Evolutionary conservation across 306 rosid species (phyloP).

Genomic region (Heteromeles arbutifolia): DNA sequence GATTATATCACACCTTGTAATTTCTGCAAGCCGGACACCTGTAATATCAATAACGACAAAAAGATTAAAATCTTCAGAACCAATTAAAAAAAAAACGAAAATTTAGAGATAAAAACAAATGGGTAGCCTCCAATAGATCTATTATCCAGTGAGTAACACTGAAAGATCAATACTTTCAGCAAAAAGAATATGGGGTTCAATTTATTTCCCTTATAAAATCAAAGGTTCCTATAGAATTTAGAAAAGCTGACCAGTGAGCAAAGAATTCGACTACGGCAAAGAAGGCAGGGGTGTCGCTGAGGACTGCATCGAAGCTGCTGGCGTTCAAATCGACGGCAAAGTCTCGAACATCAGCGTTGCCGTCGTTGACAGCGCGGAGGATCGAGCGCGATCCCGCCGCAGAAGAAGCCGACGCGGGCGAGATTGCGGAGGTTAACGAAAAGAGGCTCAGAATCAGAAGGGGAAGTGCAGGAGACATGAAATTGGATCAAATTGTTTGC

Average conservation of each 20-base stretch:
- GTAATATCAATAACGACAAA: slow-evolving; percentile 16
- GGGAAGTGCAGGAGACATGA: slow-evolving; percentile 10
- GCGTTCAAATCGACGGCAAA: slow-evolving; percentile 69
- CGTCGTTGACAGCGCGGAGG: slow-evolving; percentile 41
- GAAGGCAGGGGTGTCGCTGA: slow-evolving; percentile 70
- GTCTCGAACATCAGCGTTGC: slow-evolving; percentile 43
- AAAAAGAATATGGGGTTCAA: not conserved
- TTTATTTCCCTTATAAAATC: not conserved
- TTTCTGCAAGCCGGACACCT: slow-evolving; percentile 99
- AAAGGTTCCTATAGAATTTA: not conserved
- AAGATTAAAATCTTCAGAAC: slow-evolving; percentile 16
- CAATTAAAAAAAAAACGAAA: not conserved
- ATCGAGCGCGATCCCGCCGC: slow-evolving; percentile 53
- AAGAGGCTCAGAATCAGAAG: not conserved
- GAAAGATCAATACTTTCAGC: not conserved
- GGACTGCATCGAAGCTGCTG: slow-evolving; percentile 63
- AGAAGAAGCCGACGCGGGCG: slow-evolving; percentile 24
- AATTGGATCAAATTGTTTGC: not conserved
- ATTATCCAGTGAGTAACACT: not conserved
- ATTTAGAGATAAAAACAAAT: not conserved
- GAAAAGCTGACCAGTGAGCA: slow-evolving; percentile 67
- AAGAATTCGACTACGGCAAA: slow-evolving; percentile 80
- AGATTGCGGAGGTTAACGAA: slow-evolving; percentile 35
- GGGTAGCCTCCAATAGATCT: not conserved
- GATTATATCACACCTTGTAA: slow-evolving; percentile 61